phyloP scores from a whole-genome alignment of 2,329 filamentous ascomycete genomes.

The Ophiostoma perfectum region DNA sequence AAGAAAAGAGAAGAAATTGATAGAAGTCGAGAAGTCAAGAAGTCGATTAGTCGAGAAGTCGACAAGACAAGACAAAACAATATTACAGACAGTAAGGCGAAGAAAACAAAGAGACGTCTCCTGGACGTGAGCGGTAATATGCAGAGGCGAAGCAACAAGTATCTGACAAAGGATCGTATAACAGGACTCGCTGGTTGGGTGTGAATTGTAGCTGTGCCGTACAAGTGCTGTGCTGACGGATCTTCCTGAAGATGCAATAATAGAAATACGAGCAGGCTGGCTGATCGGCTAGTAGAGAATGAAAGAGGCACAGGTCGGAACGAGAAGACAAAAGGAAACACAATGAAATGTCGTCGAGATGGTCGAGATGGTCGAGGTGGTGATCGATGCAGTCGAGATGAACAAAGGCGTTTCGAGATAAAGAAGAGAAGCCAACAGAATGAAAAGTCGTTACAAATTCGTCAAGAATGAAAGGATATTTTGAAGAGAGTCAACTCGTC shows the following conservation, averaged over 20 bases:
- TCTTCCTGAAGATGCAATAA: neutral
- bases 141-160: neutral
- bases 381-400: neutral
- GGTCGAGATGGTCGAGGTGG: neutral
- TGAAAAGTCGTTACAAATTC: constrained; percentile 1
- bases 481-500: constrained; percentile 14
- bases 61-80: neutral
- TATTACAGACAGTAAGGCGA: neutral
- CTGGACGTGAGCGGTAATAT: constrained; percentile 4
- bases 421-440: neutral
- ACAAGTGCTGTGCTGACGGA: neutral
- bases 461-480: constrained; percentile 17
- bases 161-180: neutral
- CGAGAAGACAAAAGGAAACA: no score
- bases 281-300: constrained; percentile 2
- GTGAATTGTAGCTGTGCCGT: neutral
- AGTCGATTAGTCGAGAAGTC: no score
- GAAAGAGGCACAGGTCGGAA: constrained; percentile 16
- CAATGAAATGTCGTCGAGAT: neutral
- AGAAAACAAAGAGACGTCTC: neutral
- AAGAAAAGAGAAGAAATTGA: neutral
- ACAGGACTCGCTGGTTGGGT: neutral
- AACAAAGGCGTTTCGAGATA: neutral
- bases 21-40: neutral
- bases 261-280: neutral